Percentiles rank a stretch among this genome's conserved stretches.
phyloP scores from a whole-genome alignment of 768 basidiomycete species.

The Lactarius psammicola region DNA sequence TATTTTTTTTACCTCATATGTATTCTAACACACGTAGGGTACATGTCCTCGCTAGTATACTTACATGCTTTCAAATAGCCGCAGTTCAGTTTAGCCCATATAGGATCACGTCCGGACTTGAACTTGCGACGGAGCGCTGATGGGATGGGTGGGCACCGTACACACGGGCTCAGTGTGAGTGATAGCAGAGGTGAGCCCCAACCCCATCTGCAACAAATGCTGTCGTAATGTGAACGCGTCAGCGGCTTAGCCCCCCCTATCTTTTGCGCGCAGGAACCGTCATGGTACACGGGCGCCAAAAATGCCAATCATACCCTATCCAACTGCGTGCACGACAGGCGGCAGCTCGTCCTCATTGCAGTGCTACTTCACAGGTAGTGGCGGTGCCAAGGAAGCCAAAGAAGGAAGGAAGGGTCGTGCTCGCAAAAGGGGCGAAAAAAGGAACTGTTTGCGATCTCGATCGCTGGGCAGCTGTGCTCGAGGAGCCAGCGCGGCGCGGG shows the following conservation, averaged over 20 bases:
- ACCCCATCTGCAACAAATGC: neutral
- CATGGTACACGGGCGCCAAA: neutral
- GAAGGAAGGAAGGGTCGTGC: neutral
- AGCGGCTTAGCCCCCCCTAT: neutral
- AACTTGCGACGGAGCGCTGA: neutral
- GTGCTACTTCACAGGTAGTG: conserved; percentile 2
- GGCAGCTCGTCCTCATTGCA: conserved; percentile 10
- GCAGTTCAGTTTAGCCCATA: neutral
- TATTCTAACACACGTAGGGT: neutral
- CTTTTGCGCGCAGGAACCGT: neutral
- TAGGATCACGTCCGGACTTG: neutral
- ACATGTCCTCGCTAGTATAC: neutral
- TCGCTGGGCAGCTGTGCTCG: conserved; percentile 4
- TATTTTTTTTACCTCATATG: neutral
- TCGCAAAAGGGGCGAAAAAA: neutral
- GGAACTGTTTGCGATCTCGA: neutral
- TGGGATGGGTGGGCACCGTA: neutral
- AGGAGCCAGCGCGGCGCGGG: conserved; percentile 10
- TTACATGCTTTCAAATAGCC: neutral
- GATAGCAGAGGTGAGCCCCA: neutral
- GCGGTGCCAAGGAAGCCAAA: conserved; percentile 17
- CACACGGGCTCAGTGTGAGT: neutral
- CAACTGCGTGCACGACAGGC: conserved; percentile 1
- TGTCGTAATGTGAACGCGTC: neutral
- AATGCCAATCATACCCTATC: conserved; percentile 7